Conservation (phyloP, 2,329 filamentous ascomycete species). For the Arthrobotrys entomopaga region DNA sequence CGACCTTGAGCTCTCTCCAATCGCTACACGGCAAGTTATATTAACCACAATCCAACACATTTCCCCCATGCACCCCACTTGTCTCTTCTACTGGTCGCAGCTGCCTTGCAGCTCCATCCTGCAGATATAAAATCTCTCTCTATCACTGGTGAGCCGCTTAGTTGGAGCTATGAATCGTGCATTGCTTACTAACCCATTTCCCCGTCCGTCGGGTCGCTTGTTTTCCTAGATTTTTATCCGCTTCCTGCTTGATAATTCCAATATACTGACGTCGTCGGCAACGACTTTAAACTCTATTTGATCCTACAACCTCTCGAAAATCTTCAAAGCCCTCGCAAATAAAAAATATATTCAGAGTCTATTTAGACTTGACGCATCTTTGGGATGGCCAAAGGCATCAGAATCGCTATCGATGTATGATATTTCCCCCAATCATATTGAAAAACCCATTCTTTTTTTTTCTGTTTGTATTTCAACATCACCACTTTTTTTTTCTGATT, state of each 20-base stretch:
- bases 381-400: conserved; percentile 59
- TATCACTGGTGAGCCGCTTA: conserved; percentile 6
- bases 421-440: conserved; percentile 13
- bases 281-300: not conserved
- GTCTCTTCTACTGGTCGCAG: conserved; percentile 12
- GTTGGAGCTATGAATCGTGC: not conserved
- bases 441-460: not conserved
- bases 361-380: conserved; percentile 21
- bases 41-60: conserved; percentile 48
- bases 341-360: conserved; percentile 14
- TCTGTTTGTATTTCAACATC: conserved; percentile 21
- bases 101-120: conserved; percentile 41
- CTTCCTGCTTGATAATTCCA: not conserved
- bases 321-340: not conserved
- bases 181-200: not conserved
- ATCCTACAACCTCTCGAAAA: conserved; percentile 4
- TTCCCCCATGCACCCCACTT: conserved; percentile 43
- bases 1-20: conserved; percentile 28
- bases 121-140: conserved; percentile 34
- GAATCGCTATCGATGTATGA: conserved; percentile 59
- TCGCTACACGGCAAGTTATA: conserved; percentile 45
- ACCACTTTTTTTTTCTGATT: conserved; percentile 25
- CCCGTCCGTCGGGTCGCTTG: not conserved
- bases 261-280: not conserved
- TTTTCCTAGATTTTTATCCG: conserved; percentile 1